Base-by-base conservation (phyloP, 768 basidiomycete species). In the Lepiota brunneoincarnata region DNA sequence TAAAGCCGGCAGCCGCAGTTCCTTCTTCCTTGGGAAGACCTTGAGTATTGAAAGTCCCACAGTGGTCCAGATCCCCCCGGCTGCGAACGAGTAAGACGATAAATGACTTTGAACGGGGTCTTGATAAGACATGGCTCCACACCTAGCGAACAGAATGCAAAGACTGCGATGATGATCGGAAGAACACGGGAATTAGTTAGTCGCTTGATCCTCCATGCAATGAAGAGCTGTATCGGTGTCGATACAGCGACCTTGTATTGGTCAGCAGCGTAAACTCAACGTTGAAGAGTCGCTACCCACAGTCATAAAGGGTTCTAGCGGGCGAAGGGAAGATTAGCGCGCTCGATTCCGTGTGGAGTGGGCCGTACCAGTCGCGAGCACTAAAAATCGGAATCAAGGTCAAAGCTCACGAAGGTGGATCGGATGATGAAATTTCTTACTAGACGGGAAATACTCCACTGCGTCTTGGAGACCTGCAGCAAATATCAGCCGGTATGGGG, bases 21-120 rank as follows among this genome's bases (percentile, higher is more conserved):
- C 69, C 9, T 72, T 71, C 54, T 77, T 77, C 23, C 66, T 63
- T 1, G 67, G 55, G 54, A 75, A 77, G 0, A 68, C 58, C 38
- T 68, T 68, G 12, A 78, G 47, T 39, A 67, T 60, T 1, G 67
- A 54, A 35, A 77, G 62, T 24, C 64, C 63, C 11, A 63, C 63
- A 1, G 67, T 63, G 6, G 74, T 70, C 73, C 75, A 78, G 17
- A 72, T 58, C 7, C 74, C 75, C 2, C 76, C 75, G 26, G 61
- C 75, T 76, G 49, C 31, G 18, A 39, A 14, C 14, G 11, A 45
- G 31, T 31, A 31, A 9, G 7, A 31, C 11, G 31, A 2, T 6
- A 9, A 1, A 31, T 31, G 31, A 31, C 31, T 3, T 9, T 9
- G 31, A 10, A 10, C 11, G 11, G 31, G 11, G 11, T 31, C 7